Percentiles rank a stretch among this genome's conserved stretches.
These are phyloP conservation scores for Rhodamnia argentea DNA, from an alignment of 345 rosid genomes.

Conservation along the genomic window DNA sequence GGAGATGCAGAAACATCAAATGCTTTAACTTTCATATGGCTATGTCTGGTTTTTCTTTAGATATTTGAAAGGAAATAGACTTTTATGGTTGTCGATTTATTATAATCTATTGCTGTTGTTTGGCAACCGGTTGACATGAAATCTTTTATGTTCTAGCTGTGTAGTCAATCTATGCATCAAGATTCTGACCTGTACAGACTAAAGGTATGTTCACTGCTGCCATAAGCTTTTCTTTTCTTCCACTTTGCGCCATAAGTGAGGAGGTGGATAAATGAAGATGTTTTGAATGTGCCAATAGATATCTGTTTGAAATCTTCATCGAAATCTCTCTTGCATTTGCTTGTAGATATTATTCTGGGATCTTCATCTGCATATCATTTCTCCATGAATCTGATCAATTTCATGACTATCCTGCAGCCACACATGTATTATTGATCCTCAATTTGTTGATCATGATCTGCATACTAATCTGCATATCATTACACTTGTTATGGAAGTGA, in stretches of 20 bases:
- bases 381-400: background rate
- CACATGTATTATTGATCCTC: background rate
- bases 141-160: slow-evolving; percentile 20
- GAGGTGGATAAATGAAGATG: background rate
- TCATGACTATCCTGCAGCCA: background rate
- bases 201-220: slow-evolving; percentile 22
- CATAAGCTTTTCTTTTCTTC: background rate
- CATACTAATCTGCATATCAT: background rate
- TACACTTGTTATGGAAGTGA: background rate
- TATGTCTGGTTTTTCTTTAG: background rate
- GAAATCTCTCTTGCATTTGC: background rate
- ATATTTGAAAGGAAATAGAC: background rate
- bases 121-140: slow-evolving; percentile 2
- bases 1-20: background rate
- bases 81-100: background rate
- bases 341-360: background rate
- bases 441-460: background rate
- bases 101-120: background rate
- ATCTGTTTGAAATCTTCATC: background rate
- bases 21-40: background rate
- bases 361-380: background rate
- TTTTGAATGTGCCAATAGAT: background rate
- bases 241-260: background rate
- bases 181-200: slow-evolving; percentile 10
- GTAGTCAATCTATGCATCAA: slow-evolving; percentile 16